A percentile compares a stretch with the other conserved stretches of the same genome.
These are phyloP conservation scores for Gleditsia sinensis DNA, from an alignment of 306 rosid species.

Conservation along the genomic window DNA sequence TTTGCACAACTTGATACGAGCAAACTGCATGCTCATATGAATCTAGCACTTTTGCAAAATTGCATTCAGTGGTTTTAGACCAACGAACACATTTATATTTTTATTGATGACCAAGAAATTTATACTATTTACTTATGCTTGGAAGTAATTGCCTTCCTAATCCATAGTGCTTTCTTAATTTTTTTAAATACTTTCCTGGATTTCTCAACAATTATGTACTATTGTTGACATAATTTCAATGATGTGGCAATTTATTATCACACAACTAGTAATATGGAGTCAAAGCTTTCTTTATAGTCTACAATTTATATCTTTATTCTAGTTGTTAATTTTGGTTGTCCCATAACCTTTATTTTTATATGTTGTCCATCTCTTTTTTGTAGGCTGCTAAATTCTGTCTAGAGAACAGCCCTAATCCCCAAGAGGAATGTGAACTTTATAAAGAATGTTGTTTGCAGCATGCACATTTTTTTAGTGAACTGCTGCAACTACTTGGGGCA, in stretches of 20 bases:
- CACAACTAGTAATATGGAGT: neutral
- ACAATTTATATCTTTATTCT: neutral
- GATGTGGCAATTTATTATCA: neutral
- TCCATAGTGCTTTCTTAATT: neutral
- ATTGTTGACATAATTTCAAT: neutral
- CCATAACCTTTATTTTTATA: neutral
- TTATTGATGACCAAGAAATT: neutral
- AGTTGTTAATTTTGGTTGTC: neutral
- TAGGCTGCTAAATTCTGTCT: constrained; percentile 59
- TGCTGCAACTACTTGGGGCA: constrained; percentile 41
- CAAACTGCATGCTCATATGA: no score
- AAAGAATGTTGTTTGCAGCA: constrained; percentile 37
- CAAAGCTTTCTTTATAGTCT: neutral
- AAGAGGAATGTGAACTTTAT: constrained; percentile 47
- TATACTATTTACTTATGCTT: neutral
- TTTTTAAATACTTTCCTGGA: neutral
- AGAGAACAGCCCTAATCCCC: constrained; percentile 38
- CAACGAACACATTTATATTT: neutral
- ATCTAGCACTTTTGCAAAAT: no score
- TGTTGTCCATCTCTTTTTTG: constrained; percentile 18
- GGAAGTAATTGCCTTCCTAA: neutral
- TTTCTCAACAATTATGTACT: neutral
- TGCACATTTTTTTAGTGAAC: constrained; percentile 56
- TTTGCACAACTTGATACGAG: no score
- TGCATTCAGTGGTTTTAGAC: no score